These are phyloP conservation scores for Sicyos edulis DNA, from an alignment of 306 rosid genomes.

Conservation along the genomic window DNA sequence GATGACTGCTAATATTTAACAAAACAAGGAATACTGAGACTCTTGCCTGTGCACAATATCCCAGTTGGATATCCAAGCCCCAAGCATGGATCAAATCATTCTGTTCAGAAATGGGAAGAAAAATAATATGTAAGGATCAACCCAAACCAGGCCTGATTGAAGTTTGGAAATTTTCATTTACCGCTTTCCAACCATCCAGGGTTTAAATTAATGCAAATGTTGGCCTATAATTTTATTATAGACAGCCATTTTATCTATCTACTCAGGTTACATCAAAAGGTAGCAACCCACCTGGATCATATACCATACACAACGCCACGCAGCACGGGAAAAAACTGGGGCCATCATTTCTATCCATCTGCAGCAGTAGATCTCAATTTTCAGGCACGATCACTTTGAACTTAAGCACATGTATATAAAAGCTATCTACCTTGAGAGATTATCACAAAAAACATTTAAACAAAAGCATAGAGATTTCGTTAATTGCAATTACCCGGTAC, in stretches of 20 bases:
- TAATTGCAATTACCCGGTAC: conserved; percentile 63
- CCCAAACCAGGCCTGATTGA: neutral
- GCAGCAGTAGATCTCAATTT: conserved; percentile 12
- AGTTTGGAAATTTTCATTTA: neutral
- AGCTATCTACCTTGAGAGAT: neutral
- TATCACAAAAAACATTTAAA: neutral
- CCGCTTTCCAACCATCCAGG: neutral
- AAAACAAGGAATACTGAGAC: neutral
- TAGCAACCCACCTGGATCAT: conserved; percentile 71
- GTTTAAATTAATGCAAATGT: neutral
- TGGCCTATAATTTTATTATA: neutral
- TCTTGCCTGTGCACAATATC: conserved; percentile 93
- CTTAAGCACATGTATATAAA: neutral
- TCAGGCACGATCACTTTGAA: neutral
- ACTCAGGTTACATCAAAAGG: conserved; percentile 1
- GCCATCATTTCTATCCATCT: conserved; percentile 99
- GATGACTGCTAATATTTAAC: conserved; percentile 12
- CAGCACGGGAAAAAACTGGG: conserved; percentile 80
- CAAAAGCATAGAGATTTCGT: neutral
- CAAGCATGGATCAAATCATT: conserved; percentile 91
- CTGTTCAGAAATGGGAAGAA: conserved; percentile 29
- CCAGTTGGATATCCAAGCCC: conserved; percentile 91
- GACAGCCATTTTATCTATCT: neutral
- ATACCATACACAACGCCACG: conserved; percentile 94
- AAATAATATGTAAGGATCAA: neutral